Evolutionary conservation across 2,329 filamentous ascomycete genomes (phyloP).

Genomic region (Epichloe elymi): DNA sequence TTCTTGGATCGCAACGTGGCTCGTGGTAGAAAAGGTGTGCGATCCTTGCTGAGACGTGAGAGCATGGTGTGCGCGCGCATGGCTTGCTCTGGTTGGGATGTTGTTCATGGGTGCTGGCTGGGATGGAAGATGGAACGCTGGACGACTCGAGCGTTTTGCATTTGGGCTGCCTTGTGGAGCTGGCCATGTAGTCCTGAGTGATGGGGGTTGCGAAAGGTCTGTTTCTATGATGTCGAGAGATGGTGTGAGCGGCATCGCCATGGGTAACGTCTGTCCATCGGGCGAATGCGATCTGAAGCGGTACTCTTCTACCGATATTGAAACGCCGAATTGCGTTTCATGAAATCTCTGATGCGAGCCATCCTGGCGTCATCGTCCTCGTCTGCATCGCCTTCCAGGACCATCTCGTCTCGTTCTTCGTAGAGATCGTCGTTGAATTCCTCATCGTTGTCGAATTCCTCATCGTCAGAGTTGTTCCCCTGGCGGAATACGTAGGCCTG

Average conservation of each 20-base stretch:
- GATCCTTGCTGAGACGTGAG: not conserved
- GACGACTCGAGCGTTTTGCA: no score
- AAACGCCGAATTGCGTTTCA: slow-evolving; percentile 19
- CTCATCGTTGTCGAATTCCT: slow-evolving; percentile 42
- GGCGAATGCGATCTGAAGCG: not conserved
- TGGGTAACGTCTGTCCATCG: no score
- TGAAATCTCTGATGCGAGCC: slow-evolving; percentile 25
- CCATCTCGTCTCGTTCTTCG: slow-evolving; percentile 25
- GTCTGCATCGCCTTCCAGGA: slow-evolving; percentile 23
- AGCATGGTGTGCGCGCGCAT: not conserved
- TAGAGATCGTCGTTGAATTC: slow-evolving; percentile 33
- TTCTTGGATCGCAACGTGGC: not conserved
- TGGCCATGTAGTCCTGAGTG: no score
- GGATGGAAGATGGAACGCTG: no score
- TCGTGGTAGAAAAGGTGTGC: not conserved
- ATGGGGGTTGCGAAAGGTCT: no score
- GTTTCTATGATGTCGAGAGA: no score
- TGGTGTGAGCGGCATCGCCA: no score
- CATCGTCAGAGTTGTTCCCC: slow-evolving; percentile 39
- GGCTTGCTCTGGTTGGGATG: not conserved
- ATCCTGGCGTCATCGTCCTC: slow-evolving; percentile 23
- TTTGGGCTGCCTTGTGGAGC: no score
- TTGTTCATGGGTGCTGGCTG: no score
- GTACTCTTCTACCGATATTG: not conserved
- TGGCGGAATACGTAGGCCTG: slow-evolving; percentile 43